Evolutionary conservation across 352 stramenopile genomes (phyloP), one percentile per base, ranked within the genome.

Genomic region (Globisporangium polare): DNA sequence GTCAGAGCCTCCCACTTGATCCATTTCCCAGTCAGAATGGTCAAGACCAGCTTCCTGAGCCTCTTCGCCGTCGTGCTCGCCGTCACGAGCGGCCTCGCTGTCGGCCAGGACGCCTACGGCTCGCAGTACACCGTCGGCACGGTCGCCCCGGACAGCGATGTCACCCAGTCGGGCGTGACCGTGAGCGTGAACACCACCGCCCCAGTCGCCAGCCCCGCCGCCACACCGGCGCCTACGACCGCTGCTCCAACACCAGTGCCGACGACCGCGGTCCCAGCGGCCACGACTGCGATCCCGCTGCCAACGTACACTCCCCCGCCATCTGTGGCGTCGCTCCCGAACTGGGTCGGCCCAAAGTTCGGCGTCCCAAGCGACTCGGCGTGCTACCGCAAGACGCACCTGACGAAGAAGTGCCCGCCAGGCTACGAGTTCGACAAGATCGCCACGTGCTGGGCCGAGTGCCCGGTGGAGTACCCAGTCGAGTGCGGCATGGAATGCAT

Each of bases 391-490:
- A 69, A 69, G 63, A 59, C 63, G 18, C 58, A 65, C 41, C 20
- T 64, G 20, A 65, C 58, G 41, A 62, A 57, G 41, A 43, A 66
- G 18, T 69, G 63, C n/a, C 63, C 63, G 8, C 50, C 59, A 17
- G 63, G 63, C 1, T 69, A 64, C 49, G 47, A 74, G 42, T 67
- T 62, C 51, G 80, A 90, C 26, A 82, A 79, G 2, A 54, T 78
- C 35, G 67, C 67, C 17, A 74, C 62, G 0, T 92, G 83, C 62
- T 92, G 80, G 83, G 72, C 81, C 0, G 69, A 90, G 56, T 93
- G 84, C 42, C 84, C 84, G 0, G 60, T 91, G 9, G 69, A 88
- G 39, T 93, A 89, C 69, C 84, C 84, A 0, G 80, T 93, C 20
- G 62, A 87, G 59, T 93, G 83, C 49, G 66, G 79, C 52, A 73